Base-by-base conservation (phyloP, 2,329 filamentous ascomycete species). In the Colletotrichum tamarilloi region DNA sequence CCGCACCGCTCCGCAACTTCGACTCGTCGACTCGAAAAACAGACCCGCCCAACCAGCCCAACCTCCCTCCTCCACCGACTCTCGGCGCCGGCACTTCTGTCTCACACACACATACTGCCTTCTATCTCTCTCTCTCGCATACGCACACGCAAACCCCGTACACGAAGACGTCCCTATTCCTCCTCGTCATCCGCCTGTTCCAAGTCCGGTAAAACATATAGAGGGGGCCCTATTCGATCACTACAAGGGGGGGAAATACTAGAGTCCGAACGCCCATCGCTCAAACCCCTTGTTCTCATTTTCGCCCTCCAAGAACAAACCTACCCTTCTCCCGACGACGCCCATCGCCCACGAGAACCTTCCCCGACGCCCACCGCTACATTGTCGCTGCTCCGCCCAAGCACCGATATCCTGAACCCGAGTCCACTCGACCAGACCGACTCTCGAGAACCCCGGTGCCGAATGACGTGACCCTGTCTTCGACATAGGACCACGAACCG, bases 1-100 rank as follows among this genome's bases (percentile, higher is more conserved):
- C 70, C 70, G 70, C 70, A 73, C 67, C 70, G 70, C 70, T 73
- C 70, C 60, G 70, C 69, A 70, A 62, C 66, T 65, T 73, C 67
- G 67, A 70, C 70, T 70, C 60, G 67, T 62, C 55, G 55, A 73
- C 67, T 73, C 67, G 70, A 73, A 66, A 42, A 42, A 56, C 55
- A 60, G 70, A 73, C 70, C 70, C 70, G 67, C 70, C 67, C 66
- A 49, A 66, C 55, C 67, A 70, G 70, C 70, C 70, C 70, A 73
- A 73, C 70, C 70, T 73, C 60, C 59, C 70, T 65, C 70, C 55
- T 73, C 70, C 70, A 73, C 70, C 67, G 67, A 73, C 70, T 60
- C 46, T 73, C 70, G 70, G 70, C 70, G 70, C 60, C 70, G 70
- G 70, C 70, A 73, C 30, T 70, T 73, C 60, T 73, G 59, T 65